Evolutionary conservation across 805 yeast species (phyloP).

Genomic region (Ogataea nakhonphanomensis): DNA sequence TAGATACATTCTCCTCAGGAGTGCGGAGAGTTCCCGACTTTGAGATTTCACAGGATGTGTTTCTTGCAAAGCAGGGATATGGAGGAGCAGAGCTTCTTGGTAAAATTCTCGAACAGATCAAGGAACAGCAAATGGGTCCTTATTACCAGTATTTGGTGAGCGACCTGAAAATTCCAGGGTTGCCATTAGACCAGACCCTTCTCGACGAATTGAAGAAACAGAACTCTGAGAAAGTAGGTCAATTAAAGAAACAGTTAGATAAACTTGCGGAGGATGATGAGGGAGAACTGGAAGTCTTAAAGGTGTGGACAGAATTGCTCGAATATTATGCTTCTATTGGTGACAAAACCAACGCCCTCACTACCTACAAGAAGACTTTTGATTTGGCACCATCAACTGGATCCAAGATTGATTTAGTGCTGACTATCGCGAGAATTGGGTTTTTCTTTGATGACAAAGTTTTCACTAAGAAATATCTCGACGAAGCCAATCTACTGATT

Average conservation of each 20-base stretch:
- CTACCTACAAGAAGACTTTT: constrained; percentile 66
- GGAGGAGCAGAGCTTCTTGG: constrained; percentile 35
- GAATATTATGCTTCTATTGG: constrained; percentile 86
- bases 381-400: constrained; percentile 85
- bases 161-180: constrained; percentile 38
- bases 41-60: constrained; percentile 75
- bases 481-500: constrained; percentile 67
- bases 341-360: constrained; percentile 67
- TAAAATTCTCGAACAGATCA: constrained; percentile 51
- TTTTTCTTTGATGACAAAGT: constrained; percentile 79
- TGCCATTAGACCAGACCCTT: constrained; percentile 56
- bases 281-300: constrained; percentile 79
- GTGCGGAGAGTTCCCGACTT: constrained; percentile 74
- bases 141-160: constrained; percentile 68
- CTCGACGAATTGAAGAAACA: constrained; percentile 47
- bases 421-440: constrained; percentile 85
- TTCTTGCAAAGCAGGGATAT: constrained; percentile 44
- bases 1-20: constrained; percentile 44
- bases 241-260: constrained; percentile 50
- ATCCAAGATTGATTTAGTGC: constrained; percentile 78
- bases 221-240: constrained; percentile 55
- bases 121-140: constrained; percentile 69
- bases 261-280: constrained; percentile 67
- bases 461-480: constrained; percentile 67
- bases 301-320: constrained; percentile 75